Evolutionary conservation across 2,329 filamentous ascomycete species (phyloP), one percentile per base, ranked within the genome.

Genomic region (Colletotrichum musicola): DNA sequence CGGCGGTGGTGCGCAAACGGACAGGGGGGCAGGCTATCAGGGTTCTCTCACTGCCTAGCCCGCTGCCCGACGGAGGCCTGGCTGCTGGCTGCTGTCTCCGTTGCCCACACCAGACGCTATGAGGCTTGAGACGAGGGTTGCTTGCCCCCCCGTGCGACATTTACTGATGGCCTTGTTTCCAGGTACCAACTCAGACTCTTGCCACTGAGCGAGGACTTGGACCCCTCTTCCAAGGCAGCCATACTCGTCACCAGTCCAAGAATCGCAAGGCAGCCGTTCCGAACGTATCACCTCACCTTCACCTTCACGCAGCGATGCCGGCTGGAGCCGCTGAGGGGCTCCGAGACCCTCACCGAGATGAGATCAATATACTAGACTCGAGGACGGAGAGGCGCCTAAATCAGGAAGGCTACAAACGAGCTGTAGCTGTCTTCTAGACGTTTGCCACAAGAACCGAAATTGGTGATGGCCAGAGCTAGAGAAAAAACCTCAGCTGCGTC

Each of bases 281-380:
- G 22, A 49, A 22, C 50, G 50, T 22, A 14, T 42, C 20, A 50
- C 55, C 62, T 56, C 49, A 51, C 50, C 16, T 61, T 56, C 49
- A 51, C 50, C 16, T 61, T 61, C 30, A 60, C 6, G 65, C 54
- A 68, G 35, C 16, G 18, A 51, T 46, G 13, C 27, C n/a, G 38
- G 20, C 27, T 27, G 60, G 55, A 49, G 49, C 55, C 18, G 35
- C 42, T 42, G 49, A 59, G 61, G 40, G 40, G 54, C 54, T 25
- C 27, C 27, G 50, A 42, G n/a, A 53, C 55, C 40, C 25, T 44
- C 54, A 49, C 61, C 55, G 49, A 68, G 62, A 60, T 68, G 65
- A 68, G 50, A 42, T 25, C 65, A 65, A 60, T 59, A 59, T 60
- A 60, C 54, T 60, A 60, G 54, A 27, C 55, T 60, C 53, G 53